Evolutionary conservation across 2,329 filamentous ascomycete species (phyloP), one percentile per base, ranked within the genome.

Genomic region (Colletotrichum salicis): DNA sequence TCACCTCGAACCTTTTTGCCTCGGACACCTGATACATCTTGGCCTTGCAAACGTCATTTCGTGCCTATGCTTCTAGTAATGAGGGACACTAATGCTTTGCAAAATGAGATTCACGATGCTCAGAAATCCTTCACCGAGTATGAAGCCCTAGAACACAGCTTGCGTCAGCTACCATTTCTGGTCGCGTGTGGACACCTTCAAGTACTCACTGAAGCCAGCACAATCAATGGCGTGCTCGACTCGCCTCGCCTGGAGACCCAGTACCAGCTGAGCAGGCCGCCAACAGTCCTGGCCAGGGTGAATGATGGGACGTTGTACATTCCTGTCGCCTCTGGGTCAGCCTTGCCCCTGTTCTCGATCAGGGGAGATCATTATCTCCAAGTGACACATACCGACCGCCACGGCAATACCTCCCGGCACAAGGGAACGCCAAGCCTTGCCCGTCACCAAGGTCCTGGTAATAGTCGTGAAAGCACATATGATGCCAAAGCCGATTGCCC

Each of bases 261-360:
- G 83, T 93, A 96, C 87, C 93, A 95, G 74, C 90, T 91, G 33
- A 88, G 76, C 8, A 90, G 59, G 0, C 96, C 96, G 3, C 96
- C 96, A 11, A 94, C 90, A 0, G 94, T 93, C 73, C 96, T 87
- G 0, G 96, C 95, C 48, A 99, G 85, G 0, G 96, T 99, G 79
- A 99, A 99, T 0, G 94, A 97, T 0, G 96, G 96, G 0, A 96
- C 94, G 77, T 98, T 99, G 83, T 98, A 99, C 91, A 99, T 99
- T 60, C 96, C 93, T 92, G 11, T 15, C 45, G 12, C n/a, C 41
- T 22, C 41, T 22, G n/a, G 19, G 41, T 48, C 41, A 48, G 41
- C 19, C 41, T 48, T 48, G 41, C 19, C 41, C 8, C 41, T 8
- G 19, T 8, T 19, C 24, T 15, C 15, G 19, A 12, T 60, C 22